A percentile compares a stretch with the other conserved stretches of the same genome.
Conservation (phyloP, 371 early-diverging fungal genomes). For the Mucor piriformis region DNA sequence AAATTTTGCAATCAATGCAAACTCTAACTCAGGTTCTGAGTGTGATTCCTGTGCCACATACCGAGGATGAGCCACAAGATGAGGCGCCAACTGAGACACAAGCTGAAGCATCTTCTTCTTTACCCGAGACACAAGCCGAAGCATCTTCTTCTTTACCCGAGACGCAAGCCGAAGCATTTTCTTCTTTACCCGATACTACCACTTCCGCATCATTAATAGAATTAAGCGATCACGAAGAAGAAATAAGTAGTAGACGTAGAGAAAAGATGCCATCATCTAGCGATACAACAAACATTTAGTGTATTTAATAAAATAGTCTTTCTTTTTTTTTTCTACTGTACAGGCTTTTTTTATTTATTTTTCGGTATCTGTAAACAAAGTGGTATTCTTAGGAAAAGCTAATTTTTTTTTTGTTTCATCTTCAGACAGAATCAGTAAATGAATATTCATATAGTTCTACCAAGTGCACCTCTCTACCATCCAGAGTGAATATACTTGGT, state of each 20-base stretch:
- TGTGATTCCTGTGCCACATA: constrained; percentile 34
- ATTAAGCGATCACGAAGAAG: background rate
- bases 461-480: background rate
- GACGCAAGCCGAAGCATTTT: background rate
- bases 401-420: too few relatives aligned
- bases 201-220: background rate
- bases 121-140: background rate
- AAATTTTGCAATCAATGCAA: constrained; percentile 64
- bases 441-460: background rate
- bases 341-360: too few relatives aligned
- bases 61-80: background rate
- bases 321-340: too few relatives aligned
- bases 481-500: constrained; percentile 1
- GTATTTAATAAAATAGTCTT: background rate
- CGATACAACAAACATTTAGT: background rate
- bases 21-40: constrained; percentile 59
- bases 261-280: constrained; percentile 13
- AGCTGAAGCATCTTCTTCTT: background rate
- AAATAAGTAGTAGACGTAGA: constrained; percentile 15
- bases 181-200: background rate
- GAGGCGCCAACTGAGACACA: background rate
- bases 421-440: too few relatives aligned
- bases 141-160: background rate
- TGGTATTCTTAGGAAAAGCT: too few relatives aligned
- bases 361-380: too few relatives aligned